Percentiles rank a stretch among this genome's conserved stretches.
These are phyloP conservation scores for Ajuga chamaepitys DNA, from an alignment of 257 asterid genomes.

Conservation along the genomic window DNA sequence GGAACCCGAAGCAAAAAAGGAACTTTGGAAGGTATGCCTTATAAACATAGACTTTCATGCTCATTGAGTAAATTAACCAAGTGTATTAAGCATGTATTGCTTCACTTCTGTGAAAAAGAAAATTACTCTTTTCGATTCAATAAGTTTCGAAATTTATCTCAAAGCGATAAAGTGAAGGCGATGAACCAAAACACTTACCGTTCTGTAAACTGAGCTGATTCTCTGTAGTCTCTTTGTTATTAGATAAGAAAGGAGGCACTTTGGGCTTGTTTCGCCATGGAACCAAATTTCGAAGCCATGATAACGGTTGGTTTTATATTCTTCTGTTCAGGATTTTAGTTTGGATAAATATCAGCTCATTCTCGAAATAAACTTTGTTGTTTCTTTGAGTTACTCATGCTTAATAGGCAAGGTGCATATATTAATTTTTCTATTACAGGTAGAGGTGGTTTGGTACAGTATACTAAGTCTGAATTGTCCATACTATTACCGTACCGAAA, in stretches of 20 bases:
- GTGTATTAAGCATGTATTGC: neutral
- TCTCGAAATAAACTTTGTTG: neutral
- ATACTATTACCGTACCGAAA: too few species aligned
- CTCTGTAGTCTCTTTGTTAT: slow-evolving; percentile 3
- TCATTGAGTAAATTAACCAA: neutral
- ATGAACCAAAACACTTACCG: neutral
- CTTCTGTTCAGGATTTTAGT: neutral
- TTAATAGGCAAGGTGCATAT: neutral
- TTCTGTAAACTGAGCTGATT: slow-evolving; percentile 6
- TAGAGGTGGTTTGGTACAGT: too few species aligned
- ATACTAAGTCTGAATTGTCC: too few species aligned
- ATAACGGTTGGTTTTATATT: slow-evolving; percentile 46
- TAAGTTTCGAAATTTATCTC: neutral
- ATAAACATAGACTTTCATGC: neutral
- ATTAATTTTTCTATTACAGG: too few species aligned
- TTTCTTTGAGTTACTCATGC: neutral
- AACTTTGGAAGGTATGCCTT: slow-evolving; percentile 79
- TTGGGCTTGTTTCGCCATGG: slow-evolving; percentile 97
- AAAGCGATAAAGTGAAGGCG: neutral
- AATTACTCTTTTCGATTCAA: neutral
- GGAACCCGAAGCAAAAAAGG: slow-evolving; percentile 82
- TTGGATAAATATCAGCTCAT: neutral
- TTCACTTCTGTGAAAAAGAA: neutral
- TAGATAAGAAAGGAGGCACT: slow-evolving; percentile 98
- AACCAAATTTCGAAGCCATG: slow-evolving; percentile 80